Percentiles rank a stretch among this genome's conserved stretches.
Conservation (phyloP, 129 eudicot species). For the Flaveria bidentis region DNA sequence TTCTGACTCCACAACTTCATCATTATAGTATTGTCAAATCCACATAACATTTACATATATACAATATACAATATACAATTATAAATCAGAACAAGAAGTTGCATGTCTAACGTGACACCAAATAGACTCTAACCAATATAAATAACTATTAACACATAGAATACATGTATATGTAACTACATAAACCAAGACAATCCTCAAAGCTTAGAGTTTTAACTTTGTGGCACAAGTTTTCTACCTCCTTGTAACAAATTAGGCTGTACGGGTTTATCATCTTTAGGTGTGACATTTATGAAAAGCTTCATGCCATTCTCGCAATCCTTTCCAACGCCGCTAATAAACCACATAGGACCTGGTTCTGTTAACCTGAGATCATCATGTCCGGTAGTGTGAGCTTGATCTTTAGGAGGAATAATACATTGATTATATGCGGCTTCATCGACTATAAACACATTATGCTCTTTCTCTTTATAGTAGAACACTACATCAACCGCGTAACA, state of each 20-base stretch:
- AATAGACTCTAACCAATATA: not conserved
- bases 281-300: conserved; percentile 18
- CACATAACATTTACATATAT: not conserved
- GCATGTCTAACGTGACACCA: not conserved
- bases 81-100: not conserved
- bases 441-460: conserved; percentile 35
- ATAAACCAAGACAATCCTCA: not conserved
- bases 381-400: conserved; percentile 17
- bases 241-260: not conserved
- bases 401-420: conserved; percentile 23
- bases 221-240: conserved; percentile 22
- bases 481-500: conserved; percentile 19
- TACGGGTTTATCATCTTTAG: not conserved
- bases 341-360: conserved; percentile 18
- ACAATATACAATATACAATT: not conserved
- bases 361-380: conserved; percentile 11
- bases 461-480: conserved; percentile 33
- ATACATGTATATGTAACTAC: not conserved
- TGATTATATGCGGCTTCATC: conserved; percentile 14
- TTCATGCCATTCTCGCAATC: conserved; percentile 31
- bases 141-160: not conserved
- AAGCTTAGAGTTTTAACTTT: not conserved
- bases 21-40: not conserved
- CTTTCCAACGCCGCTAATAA: conserved; percentile 31
- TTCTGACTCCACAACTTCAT: not conserved